Conservation (phyloP, 2,329 filamentous ascomycete species). For the Pseudocercospora ulei region DNA sequence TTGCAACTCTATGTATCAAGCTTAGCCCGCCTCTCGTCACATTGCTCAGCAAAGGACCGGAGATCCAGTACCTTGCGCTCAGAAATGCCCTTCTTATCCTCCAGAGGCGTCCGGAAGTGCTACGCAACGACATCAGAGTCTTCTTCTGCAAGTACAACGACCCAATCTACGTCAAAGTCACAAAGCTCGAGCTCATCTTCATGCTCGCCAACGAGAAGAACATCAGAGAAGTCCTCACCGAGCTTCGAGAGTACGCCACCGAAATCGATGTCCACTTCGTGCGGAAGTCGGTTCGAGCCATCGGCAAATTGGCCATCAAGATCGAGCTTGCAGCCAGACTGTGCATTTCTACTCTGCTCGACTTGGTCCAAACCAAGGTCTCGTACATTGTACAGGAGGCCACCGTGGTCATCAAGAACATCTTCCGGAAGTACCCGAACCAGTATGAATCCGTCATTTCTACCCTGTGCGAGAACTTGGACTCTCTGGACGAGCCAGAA, state of each 20-base stretch:
- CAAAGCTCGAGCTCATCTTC: conserved; percentile 95
- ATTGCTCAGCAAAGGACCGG: conserved; percentile 85
- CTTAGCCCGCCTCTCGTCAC: conserved; percentile 91
- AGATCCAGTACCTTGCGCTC: conserved; percentile 95
- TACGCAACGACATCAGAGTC: conserved; percentile 92
- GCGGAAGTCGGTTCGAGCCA: conserved; percentile 90
- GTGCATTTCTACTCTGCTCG: conserved; percentile 86
- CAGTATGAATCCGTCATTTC: conserved; percentile 97
- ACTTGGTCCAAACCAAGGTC: conserved; percentile 93
- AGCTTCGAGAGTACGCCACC: conserved; percentile 88
- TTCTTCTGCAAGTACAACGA: conserved; percentile 99
- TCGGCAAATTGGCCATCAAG: conserved; percentile 96
- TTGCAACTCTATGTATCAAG: conserved; percentile 78
- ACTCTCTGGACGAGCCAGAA: conserved; percentile 92
- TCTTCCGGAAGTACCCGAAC: conserved; percentile 98
- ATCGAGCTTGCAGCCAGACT: conserved; percentile 85
- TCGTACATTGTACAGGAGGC: conserved; percentile 98
- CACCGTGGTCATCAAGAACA: conserved; percentile 96
- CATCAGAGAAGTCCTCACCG: conserved; percentile 87
- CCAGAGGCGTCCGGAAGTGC: conserved; percentile 81
- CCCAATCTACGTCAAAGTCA: conserved; percentile 98
- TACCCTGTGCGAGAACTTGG: conserved; percentile 88
- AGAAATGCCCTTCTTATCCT: conserved; percentile 89
- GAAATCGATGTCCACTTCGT: conserved; percentile 99
- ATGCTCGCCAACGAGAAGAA: conserved; percentile 96